phyloP scores from a whole-genome alignment of 441 rosid species.

The Kokia cookei region DNA sequence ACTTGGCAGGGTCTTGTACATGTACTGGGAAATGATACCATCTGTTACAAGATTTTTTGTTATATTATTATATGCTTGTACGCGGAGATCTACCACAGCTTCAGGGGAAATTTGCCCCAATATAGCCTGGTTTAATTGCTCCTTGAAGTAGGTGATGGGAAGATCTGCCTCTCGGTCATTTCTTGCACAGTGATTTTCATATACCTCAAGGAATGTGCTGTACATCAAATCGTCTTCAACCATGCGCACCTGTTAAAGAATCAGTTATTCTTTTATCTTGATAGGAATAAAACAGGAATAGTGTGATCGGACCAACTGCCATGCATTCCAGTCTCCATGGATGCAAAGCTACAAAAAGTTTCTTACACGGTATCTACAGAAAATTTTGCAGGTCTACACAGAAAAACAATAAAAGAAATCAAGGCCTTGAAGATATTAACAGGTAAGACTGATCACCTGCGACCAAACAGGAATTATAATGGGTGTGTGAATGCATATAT shows the following conservation, averaged over 20 bases:
- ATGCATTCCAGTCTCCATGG: background rate
- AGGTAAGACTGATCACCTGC: slow-evolving; percentile 48
- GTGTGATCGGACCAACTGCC: background rate
- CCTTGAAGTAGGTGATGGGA: slow-evolving; percentile 87
- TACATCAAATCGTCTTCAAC: slow-evolving; percentile 98
- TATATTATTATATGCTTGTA: slow-evolving; percentile 80
- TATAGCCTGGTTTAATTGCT: slow-evolving; percentile 89
- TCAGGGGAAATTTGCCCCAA: slow-evolving; percentile 86
- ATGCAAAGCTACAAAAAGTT: background rate
- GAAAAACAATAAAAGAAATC: slow-evolving; percentile 1
- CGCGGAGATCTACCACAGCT: slow-evolving; percentile 88
- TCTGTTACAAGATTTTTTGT: slow-evolving; percentile 67
- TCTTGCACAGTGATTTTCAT: slow-evolving; percentile 95
- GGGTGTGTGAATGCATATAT: slow-evolving; percentile 88
- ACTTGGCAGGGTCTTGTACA: slow-evolving; percentile 79
- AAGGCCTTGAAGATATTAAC: background rate
- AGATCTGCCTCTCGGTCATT: slow-evolving; percentile 85
- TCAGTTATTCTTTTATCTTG: background rate
- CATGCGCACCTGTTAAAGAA: slow-evolving; percentile 77
- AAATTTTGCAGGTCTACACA: background rate
- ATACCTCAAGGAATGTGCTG: slow-evolving; percentile 96
- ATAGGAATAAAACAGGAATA: background rate
- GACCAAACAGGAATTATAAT: slow-evolving; percentile 99
- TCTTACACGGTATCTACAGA: background rate
- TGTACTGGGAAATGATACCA: slow-evolving; percentile 87